phyloP scores from a whole-genome alignment of 148 eudicot genomes.

The Heliosperma pusillum region DNA sequence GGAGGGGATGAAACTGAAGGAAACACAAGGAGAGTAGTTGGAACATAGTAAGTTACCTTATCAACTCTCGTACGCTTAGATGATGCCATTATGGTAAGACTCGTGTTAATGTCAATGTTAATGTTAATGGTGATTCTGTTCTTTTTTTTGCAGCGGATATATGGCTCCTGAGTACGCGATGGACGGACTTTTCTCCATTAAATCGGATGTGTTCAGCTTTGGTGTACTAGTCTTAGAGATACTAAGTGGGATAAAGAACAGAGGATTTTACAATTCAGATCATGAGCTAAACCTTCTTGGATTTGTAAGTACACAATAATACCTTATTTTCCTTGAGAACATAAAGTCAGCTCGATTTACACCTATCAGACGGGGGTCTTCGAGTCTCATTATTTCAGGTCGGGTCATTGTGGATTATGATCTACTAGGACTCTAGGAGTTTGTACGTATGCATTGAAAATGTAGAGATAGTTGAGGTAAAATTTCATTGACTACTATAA shows the following conservation, averaged over 20 bases:
- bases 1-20: conserved; percentile 70
- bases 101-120: not conserved
- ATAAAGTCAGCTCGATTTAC: too few relatives aligned
- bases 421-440: too few relatives aligned
- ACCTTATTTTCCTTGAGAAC: not conserved
- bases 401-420: too few relatives aligned
- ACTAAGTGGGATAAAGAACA: conserved; percentile 35
- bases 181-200: conserved; percentile 39
- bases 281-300: conserved; percentile 37
- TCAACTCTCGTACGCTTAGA: not conserved
- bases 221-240: conserved; percentile 50
- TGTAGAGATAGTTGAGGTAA: too few relatives aligned
- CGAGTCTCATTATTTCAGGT: too few relatives aligned
- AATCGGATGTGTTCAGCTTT: conserved; percentile 51
- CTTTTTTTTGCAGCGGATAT: conserved; percentile 32
- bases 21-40: conserved; percentile 59
- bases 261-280: conserved; percentile 25
- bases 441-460: too few relatives aligned
- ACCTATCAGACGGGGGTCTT: too few relatives aligned
- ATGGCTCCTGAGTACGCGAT: conserved; percentile 57
- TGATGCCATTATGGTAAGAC: not conserved
- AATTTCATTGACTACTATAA: too few relatives aligned
- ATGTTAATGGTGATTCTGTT: not conserved
- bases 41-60: conserved; percentile 56
- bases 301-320: conserved; percentile 29